A percentile compares a stretch with the other conserved stretches of the same genome.
Evolutionary conservation across 2,329 filamentous ascomycete species (phyloP).

Genomic region (Fusarium sp.): DNA sequence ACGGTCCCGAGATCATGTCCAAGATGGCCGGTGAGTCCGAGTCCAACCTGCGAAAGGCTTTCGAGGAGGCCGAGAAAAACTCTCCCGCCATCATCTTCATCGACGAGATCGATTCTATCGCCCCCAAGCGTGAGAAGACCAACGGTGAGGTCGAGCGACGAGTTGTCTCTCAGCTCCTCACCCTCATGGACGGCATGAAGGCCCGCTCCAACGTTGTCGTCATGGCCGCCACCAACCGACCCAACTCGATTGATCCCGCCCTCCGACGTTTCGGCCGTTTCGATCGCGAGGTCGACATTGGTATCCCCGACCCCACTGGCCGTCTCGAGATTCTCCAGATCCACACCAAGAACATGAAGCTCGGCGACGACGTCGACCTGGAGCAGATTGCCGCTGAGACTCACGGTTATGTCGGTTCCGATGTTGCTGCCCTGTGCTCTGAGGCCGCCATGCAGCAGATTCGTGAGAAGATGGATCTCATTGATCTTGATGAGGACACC

Average conservation of each 20-base stretch:
- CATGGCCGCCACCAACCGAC: conserved; percentile 98
- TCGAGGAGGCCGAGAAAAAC: conserved; percentile 99
- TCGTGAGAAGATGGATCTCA: conserved; percentile 99
- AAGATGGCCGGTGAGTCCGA: conserved; percentile 99
- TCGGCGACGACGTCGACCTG: conserved; percentile 94
- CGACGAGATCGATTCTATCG: conserved; percentile 99
- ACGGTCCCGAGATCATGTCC: conserved; percentile 99
- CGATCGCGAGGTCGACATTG: conserved; percentile 98
- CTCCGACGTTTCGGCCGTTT: conserved; percentile 98
- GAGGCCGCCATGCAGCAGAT: conserved; percentile 99
- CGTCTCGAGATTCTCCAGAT: conserved; percentile 99
- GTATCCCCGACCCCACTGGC: conserved; percentile 96
- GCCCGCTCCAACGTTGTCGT: conserved; percentile 98
- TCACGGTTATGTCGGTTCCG: conserved; percentile 98
- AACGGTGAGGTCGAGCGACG: conserved; percentile 98
- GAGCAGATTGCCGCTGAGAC: conserved; percentile 98
- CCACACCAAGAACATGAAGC: conserved; percentile 99
- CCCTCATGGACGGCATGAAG: conserved; percentile 99
- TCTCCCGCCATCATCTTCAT: conserved; percentile 99
- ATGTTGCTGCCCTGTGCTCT: conserved; percentile 97
- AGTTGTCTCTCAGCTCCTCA: conserved; percentile 96
- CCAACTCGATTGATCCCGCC: conserved; percentile 98
- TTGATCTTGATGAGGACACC: conserved; percentile 98
- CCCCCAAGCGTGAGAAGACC: conserved; percentile 99
- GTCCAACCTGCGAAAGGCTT: conserved; percentile 98